Conservation (phyloP, 495 filamentous ascomycete genomes). For the Darksidea phi region DNA sequence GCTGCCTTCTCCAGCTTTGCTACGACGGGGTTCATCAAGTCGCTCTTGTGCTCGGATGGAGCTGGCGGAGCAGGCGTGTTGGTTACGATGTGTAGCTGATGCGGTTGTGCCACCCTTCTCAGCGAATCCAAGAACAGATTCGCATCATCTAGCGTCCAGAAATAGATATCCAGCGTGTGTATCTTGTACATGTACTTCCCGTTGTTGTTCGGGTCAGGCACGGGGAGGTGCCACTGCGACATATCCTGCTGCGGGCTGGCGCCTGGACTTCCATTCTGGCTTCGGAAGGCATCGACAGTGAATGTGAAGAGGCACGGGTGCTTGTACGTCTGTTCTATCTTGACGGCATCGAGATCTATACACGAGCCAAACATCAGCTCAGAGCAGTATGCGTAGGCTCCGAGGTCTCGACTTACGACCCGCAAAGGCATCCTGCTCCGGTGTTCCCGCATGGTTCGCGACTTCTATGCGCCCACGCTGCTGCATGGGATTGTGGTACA, state of each 20-base stretch:
- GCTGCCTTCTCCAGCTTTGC: constrained; percentile 81
- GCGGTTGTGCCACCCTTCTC: constrained; percentile 56
- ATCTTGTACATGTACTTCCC: constrained; percentile 71
- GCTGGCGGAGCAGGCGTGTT: constrained; percentile 49
- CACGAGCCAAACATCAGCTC: constrained; percentile 30
- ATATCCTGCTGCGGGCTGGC: constrained; percentile 42
- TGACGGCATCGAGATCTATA: constrained; percentile 61
- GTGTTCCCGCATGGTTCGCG: constrained; percentile 80
- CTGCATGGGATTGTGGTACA: constrained; percentile 71
- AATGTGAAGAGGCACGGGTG: constrained; percentile 76
- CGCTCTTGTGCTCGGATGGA: constrained; percentile 49
- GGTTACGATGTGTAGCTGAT: constrained; percentile 61
- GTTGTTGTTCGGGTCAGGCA: constrained; percentile 65
- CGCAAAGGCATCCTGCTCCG: constrained; percentile 86
- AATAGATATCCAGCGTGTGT: constrained; percentile 84
- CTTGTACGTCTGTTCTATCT: constrained; percentile 70
- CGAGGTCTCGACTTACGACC: constrained; percentile 59
- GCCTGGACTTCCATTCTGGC: constrained; percentile 19
- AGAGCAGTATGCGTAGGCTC: background rate
- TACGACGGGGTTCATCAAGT: constrained; percentile 76
- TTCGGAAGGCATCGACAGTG: constrained; percentile 60
- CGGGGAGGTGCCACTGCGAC: constrained; percentile 76
- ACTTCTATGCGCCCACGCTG: constrained; percentile 74
- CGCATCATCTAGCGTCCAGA: constrained; percentile 78
- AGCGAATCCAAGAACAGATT: constrained; percentile 67